Conservation (phyloP, 2,329 filamentous ascomycete genomes). For the Talaromyces atroroseus region DNA sequence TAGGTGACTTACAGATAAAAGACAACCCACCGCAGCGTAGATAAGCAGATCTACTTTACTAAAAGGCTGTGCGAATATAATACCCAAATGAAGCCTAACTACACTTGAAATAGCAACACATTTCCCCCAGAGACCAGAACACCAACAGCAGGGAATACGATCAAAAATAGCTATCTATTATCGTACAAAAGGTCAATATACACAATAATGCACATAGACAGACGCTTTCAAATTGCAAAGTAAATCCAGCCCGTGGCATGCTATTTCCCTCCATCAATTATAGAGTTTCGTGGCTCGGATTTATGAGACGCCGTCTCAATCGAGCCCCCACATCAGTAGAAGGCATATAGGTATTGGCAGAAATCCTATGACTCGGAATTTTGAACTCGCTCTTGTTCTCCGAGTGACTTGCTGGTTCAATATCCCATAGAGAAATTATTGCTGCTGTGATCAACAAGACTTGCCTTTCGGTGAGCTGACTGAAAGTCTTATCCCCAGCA, state of each 20-base stretch:
- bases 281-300: not conserved
- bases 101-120: too few species aligned
- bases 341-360: constrained; percentile 48
- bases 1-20: too few species aligned
- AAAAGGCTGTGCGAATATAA: too few species aligned
- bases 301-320: constrained; percentile 37
- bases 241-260: not conserved
- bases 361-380: constrained; percentile 47
- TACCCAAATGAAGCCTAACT: too few species aligned
- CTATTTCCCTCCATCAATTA: not conserved
- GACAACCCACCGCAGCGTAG: too few species aligned
- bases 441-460: constrained; percentile 48
- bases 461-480: constrained; percentile 40
- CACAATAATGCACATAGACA: not conserved
- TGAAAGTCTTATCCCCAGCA: constrained; percentile 45
- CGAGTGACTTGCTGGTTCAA: constrained; percentile 42
- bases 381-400: constrained; percentile 35
- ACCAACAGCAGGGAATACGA: not conserved
- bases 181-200: not conserved
- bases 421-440: constrained; percentile 53
- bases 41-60: too few species aligned
- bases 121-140: not conserved
- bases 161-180: not conserved
- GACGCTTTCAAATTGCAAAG: not conserved
- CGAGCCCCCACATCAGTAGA: constrained; percentile 50